Base-by-base conservation (phyloP, 306 rosid genomes). In the Rubus idaeus region DNA sequence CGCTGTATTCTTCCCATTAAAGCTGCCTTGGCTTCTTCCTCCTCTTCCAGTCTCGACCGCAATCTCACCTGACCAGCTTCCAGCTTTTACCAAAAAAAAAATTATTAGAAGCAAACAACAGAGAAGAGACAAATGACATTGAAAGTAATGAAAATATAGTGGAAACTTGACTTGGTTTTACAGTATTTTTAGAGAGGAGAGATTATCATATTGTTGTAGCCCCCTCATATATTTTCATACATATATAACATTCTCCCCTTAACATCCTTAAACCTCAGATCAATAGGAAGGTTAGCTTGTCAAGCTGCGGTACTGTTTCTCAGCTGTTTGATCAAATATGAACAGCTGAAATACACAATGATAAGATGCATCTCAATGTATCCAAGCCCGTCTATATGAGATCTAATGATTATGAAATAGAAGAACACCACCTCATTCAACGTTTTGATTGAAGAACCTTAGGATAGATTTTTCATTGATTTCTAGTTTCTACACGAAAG, bases 1-100 rank as follows among this genome's bases (percentile, higher is more conserved):
- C 93, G 90, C 77, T 92, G 97, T 83, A 92, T 92, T 82, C 97
- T 88, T 79, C 91, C 96, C 97, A 92, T 87, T 84, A 92, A 80
- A 45, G 97, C 97, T 80, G 97, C 96, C 82, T 92, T 92, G 75
- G 89, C 93, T 78, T 92, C 91, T 84, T 92, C 97, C 80, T 92
- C 97, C 85, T 92, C 97, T 88, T 92, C 96, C 84, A 92, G 79
- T 84, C 96, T 92, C 41, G 93, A 88, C 79, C 79, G 89, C 77
- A 92, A 83, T 84, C 89, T 92, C 73, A 84, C 85, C 80, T 92
- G 97, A 71, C 91, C 97, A 63, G 97, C 97, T 88, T 92, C 97
- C 73, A 92, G 86, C 97, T 92, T 85, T 84, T 73, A 80, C 83
- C 86, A 73, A 73, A 81, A 67, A 10, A 12, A 79, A 84, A 72